Conservation (phyloP, 768 basidiomycete genomes). For the Auricularia sp. region DNA sequence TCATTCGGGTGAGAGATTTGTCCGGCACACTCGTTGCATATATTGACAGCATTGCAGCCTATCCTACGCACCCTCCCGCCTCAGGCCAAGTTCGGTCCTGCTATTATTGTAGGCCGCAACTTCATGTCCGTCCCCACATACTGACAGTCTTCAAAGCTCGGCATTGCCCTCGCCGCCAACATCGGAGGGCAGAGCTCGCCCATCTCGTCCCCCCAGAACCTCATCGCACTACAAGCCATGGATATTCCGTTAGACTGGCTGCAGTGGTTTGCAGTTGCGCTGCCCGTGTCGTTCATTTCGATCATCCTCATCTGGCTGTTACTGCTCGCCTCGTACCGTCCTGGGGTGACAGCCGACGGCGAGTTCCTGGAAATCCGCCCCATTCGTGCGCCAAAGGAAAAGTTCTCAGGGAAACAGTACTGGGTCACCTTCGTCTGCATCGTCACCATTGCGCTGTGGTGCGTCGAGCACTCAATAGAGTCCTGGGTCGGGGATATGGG, state of each 20-base stretch:
- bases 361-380: constrained; percentile 75
- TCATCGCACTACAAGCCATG: constrained; percentile 87
- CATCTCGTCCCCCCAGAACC: constrained; percentile 95
- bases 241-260: constrained; percentile 78
- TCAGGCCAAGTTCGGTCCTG: constrained; percentile 77
- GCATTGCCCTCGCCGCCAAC: constrained; percentile 95
- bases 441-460: constrained; percentile 83
- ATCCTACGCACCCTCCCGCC: constrained; percentile 86
- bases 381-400: constrained; percentile 74
- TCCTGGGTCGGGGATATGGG: constrained; percentile 89
- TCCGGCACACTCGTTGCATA: background rate
- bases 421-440: constrained; percentile 81
- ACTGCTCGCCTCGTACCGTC: constrained; percentile 72
- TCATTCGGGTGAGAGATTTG: constrained; percentile 64
- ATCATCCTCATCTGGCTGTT: constrained; percentile 87
- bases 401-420: constrained; percentile 76
- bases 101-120: constrained; percentile 66
- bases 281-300: constrained; percentile 85
- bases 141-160: constrained; percentile 44
- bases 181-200: constrained; percentile 96
- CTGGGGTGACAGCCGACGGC: constrained; percentile 59
- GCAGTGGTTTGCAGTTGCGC: constrained; percentile 86
- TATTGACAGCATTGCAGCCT: constrained; percentile 42
- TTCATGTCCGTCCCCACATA: background rate
- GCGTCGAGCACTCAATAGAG: constrained; percentile 71